Evolutionary conservation across 257 asterid species (phyloP), one percentile per base, ranked within the genome.

Genomic region (Penstemon newberryi): DNA sequence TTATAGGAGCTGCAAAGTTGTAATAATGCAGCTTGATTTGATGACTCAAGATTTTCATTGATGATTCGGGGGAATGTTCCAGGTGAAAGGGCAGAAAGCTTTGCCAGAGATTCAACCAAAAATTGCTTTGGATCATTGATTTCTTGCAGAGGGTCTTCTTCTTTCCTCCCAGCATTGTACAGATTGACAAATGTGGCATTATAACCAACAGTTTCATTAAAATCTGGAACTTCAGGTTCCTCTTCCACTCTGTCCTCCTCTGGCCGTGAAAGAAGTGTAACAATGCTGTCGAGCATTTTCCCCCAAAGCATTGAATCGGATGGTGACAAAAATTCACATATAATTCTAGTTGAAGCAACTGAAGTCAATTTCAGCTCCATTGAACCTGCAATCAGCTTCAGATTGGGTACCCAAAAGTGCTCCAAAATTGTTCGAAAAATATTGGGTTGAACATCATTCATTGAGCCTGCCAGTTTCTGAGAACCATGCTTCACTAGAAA

Each of bases 151-250:
- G 96, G 99, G 69, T 91, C 97, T 68, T 87, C 93, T 62, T 86
- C 99, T 63, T 81, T 87, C 83, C 96, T 89, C 70, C 97, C 90
- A 65, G 93, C 86, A 78, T 89, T 89, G 79, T 88, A 78, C 66
- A 94, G 84, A 50, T 73, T 88, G 65, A 88, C 89, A 52, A 82
- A 89, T 64, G 95, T 82, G 43, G 99, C 87, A 82, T 67, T 83
- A 71, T 87, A 91, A 50, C 97, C 96, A 6, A 78, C 78, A 43
- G 87, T 83, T 76, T 89, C 99, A 63, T 83, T 86, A 75, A 91
- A 94, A 76, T 91, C 96, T 47, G 95, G 93, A 77, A 91, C 89
- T 53, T 89, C 99, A 33, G 88, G 78, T 67, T 94, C 96, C 71
- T 84, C 95, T 65, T 81, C 86, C 63, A 91, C 87, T 77, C 97